Conservation (phyloP, 2,329 filamentous ascomycete genomes). For the Talaromyces funiculosus region DNA sequence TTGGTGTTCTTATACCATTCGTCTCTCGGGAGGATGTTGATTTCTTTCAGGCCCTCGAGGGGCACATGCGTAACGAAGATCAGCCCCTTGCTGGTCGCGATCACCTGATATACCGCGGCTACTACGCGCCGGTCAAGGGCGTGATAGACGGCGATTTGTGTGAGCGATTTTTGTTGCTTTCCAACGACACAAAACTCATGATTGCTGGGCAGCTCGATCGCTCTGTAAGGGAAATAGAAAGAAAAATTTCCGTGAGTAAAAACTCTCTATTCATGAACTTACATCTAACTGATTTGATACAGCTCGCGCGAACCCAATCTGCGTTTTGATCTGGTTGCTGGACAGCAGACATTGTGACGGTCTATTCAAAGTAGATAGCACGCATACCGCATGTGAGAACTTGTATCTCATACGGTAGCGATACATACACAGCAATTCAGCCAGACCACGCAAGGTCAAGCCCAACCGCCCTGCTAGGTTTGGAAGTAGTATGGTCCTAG, state of each 20-base stretch:
- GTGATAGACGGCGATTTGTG: constrained; percentile 96
- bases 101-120: constrained; percentile 90
- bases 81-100: constrained; percentile 85
- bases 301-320: no score
- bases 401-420: no score
- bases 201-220: constrained; percentile 91
- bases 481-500: no score
- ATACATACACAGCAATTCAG: no score
- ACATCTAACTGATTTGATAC: no score
- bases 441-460: no score
- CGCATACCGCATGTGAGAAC: no score
- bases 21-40: constrained; percentile 87
- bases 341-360: no score
- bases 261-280: no score
- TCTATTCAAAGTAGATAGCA: no score
- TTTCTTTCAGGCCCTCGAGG: constrained; percentile 93
- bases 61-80: constrained; percentile 76
- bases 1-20: constrained; percentile 91
- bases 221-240: constrained; percentile 86
- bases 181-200: constrained; percentile 86
- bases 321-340: no score
- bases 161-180: constrained; percentile 78
- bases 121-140: constrained; percentile 94
- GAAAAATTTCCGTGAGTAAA: constrained; percentile 70
- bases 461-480: no score